Evolutionary conservation across 371 early-diverging fungal genomes (phyloP), one percentile per base, ranked within the genome.

Genomic region (Rhizopus sp.): DNA sequence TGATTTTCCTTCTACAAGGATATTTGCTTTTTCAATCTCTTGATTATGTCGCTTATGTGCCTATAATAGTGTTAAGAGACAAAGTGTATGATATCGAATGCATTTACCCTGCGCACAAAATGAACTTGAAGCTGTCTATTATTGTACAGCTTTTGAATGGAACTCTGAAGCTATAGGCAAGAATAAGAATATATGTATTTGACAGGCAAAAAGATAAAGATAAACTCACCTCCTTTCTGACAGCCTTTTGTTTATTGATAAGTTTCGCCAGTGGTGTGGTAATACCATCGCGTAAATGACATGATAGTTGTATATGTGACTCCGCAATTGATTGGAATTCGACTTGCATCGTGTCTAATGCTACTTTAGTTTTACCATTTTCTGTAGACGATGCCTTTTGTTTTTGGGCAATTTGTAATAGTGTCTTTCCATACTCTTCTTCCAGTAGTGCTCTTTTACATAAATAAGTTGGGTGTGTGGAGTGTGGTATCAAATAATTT

Each of bases 1-100:
- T 30, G 17, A 30, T 40, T 66, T 57, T 15, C 62, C 55, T 33
- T 66, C 55, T 5, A 66, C 66, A 7, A 62, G 38, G 13, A 50
- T 16, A 47, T 66, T 66, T 3, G 62, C 66, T 15, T 61, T 66
- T 61, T 61, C 66, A 23, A 66, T 62, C 12, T 66, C 66, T n/a
- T 57, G 32, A 32, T 62, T 61, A 40, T 66, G 66, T 29, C 62
- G 54, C 15, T 62, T 61, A 51, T 61, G 62, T 6, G 66, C 62
- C 64, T 63, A 34, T 4, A 34, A 51, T 30, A 29, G 3, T 46
- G 1, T 16, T 8, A 42, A 42, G 10, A 2, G n/a, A n/a, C 2
- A 42, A 42, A 42, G 6, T 37, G 38, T n/a, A 16, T 55, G 23
- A 23, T 16, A 46, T 32, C 50, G 1, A 30, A 15, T 40, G 1